Base-by-base conservation (phyloP, 2,329 filamentous ascomycete species). In the Hawksworthiomyces lignivorus region DNA sequence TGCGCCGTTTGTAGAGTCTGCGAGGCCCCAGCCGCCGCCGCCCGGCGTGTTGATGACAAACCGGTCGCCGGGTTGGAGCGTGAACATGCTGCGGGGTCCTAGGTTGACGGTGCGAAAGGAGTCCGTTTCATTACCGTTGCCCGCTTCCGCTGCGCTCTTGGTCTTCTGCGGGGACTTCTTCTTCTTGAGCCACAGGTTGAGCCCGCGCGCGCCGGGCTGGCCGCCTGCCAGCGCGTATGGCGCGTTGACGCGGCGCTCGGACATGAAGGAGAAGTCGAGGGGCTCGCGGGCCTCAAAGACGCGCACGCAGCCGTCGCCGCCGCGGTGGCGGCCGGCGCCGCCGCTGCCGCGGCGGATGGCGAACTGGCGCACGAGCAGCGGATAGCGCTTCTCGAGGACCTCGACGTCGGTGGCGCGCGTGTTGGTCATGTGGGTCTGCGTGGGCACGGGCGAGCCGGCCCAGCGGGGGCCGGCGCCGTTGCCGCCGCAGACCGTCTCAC, bases 31-130 rank as follows among this genome's bases (percentile, higher is more conserved):
- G 0, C 72, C 77, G 33, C 77, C 77, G 33, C 77, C 77, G 28
- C 77, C 77, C n/a, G 77, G 77, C 10, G 77, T 80, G 45, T 68
- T 65, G 7, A 82, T 65, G 33, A 80, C 73, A 41, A 80, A 77
- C 7, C 74, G 60, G 54, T 81, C 77, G 0, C 77, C 77, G 2
- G 69, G 60, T 48, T 69, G 61, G 67, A 80, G 75, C 14, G 61
- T 62, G 3, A 73, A 73, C 2, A 74, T 77, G 42, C 78, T 79
- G 60, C 80, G 80, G 3, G 68, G 75, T 0, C 75, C 74, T 15
- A 80, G 52, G 45, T 75, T 78, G 46, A 80, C 71, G 34, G 22
- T 12, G 5, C 22, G 17, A 7, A 29, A 7, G 24, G 24, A 26
- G 24, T 7, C 24, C 24, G 7, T 26, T 7, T 12, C 12, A 12